Evolutionary conservation across 2,329 filamentous ascomycete species (phyloP).

Genomic region (Alternaria dauci): DNA sequence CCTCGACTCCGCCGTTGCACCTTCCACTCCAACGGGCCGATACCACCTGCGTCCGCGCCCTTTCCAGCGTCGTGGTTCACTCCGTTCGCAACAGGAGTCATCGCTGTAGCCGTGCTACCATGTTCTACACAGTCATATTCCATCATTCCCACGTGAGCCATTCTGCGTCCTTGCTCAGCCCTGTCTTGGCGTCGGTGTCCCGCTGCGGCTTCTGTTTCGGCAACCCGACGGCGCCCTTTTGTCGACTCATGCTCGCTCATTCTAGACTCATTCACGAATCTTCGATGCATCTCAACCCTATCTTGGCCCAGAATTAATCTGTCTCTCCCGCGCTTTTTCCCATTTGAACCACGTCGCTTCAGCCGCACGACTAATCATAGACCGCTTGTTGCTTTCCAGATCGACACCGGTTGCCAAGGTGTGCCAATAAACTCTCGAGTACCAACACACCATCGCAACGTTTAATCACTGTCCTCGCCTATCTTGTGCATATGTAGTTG

Average conservation of each 20-base stretch:
- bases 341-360: not conserved
- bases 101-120: not conserved
- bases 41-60: not conserved
- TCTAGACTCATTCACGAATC: conserved; percentile 6
- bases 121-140: not conserved
- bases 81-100: not conserved
- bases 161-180: not conserved
- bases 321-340: not conserved
- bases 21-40: not conserved
- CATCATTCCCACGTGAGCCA: too few species aligned
- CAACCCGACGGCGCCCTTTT: not conserved
- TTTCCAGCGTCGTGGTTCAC: not conserved
- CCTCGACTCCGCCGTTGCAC: not conserved
- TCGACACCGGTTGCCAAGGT: not conserved
- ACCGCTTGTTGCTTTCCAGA: not conserved
- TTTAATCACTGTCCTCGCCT: not conserved
- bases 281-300: not conserved
- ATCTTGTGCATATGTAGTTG: not conserved
- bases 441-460: not conserved
- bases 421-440: not conserved
- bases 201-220: conserved; percentile 1
- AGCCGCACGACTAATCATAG: conserved; percentile 2
- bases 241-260: conserved; percentile 16
- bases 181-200: not conserved
- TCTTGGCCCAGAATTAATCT: not conserved